A percentile compares a stretch with the other conserved stretches of the same genome.
Evolutionary conservation across 2,329 filamentous ascomycete species (phyloP).

Genomic region (Arachnopeziza araneosa): DNA sequence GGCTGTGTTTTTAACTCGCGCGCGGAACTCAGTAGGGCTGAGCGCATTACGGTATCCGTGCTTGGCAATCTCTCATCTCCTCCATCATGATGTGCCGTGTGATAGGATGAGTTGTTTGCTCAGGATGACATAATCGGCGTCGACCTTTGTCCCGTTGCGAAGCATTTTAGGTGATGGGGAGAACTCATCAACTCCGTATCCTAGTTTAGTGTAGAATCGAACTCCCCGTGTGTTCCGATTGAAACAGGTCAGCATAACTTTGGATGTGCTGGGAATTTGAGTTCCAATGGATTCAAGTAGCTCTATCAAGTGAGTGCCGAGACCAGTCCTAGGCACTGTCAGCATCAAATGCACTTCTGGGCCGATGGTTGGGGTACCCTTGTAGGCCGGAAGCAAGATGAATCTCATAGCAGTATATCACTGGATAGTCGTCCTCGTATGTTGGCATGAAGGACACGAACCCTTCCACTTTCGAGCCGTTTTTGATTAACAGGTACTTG

Average conservation of each 20-base stretch:
- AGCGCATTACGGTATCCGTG: not conserved
- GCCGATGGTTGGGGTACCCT: slow-evolving; percentile 36
- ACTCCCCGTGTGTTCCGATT: slow-evolving; percentile 51
- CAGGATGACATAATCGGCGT: slow-evolving; percentile 55
- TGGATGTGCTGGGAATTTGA: slow-evolving; percentile 49
- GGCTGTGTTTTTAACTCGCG: not conserved
- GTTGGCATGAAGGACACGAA: slow-evolving; percentile 70
- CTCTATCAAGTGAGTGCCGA: slow-evolving; percentile 56
- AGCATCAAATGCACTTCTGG: not conserved
- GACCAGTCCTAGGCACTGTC: slow-evolving; percentile 45
- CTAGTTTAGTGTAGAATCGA: slow-evolving; percentile 56
- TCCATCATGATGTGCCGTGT: not conserved
- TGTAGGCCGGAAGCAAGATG: slow-evolving; percentile 55
- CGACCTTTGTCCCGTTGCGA: slow-evolving; percentile 47
- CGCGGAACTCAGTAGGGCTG: not conserved
- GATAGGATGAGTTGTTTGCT: slow-evolving; percentile 36
- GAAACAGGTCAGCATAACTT: slow-evolving; percentile 73
- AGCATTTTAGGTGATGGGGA: slow-evolving; percentile 50
- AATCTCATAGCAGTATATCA: slow-evolving; percentile 76
- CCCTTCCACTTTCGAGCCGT: slow-evolving; percentile 37
- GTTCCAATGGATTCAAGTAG: slow-evolving; percentile 48
- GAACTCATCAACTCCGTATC: slow-evolving; percentile 49
- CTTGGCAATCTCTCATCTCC: not conserved
- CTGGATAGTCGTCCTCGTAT: slow-evolving; percentile 57
- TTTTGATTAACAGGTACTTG: slow-evolving; percentile 60